Evolutionary conservation across 1,139 yeast species (phyloP), one percentile per base, ranked within the genome.

Genomic region (Pichia sp.): DNA sequence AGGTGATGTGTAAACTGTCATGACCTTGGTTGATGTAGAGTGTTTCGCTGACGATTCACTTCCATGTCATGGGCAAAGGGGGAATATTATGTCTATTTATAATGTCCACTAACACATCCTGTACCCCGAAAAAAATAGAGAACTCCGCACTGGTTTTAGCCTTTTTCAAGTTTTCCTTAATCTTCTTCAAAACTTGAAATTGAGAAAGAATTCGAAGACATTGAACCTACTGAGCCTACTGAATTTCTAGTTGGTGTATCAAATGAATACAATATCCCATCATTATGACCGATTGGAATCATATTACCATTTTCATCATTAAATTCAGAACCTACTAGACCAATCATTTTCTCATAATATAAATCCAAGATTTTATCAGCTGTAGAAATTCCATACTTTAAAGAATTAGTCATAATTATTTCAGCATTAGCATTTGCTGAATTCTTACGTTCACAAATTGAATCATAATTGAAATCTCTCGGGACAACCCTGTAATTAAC

Each of bases 401-500:
- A 42, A 34, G 53, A 51, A 45, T 59, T 57, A 16, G 55, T 48
- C 25, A 53, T 48, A 41, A 57, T 58, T 8, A 53, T 48, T 42
- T 60, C 62, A 6, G 63, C 38, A 13, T 64, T 56, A 11, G 63
- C 63, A 3, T 60, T 56, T 25, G 66, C 60, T 45, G 66, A 61
- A 47, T 58, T 57, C 44, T 59, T 60, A 16, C 68, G 53, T 45
- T 60, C 62, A 42, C 54, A 56, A 14, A 49, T 44, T 5, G 53
- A 31, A 53, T 64, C 66, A 49, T 58, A 53, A 46, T 60, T 64
- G 51, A 66, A 66, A 60, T 75, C 78, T 60, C 78, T 73, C 0
- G 90, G 90, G 8, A 84, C 75, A 14, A 84, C 81, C 54, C 85
- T 74, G 81, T 95, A 93, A 57, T 84, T 83, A 14, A 93, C 93